Percentiles rank a stretch among this genome's conserved stretches.
These are phyloP conservation scores for Lachancea quebecensis DNA, from an alignment of 805 yeast species.

Conservation along the genomic window DNA sequence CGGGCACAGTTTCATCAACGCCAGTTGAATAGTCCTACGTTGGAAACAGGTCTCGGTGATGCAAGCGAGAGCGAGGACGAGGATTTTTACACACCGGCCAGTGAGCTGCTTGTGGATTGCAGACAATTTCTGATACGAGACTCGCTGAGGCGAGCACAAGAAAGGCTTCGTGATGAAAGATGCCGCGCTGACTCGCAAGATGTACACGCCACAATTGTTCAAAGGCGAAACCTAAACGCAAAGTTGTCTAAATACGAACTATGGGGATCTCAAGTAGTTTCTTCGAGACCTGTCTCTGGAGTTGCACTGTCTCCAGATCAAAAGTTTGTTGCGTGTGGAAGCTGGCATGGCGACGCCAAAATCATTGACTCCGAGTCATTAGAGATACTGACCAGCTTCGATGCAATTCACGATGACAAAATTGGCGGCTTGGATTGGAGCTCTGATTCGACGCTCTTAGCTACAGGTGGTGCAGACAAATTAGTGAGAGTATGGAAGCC, in stretches of 20 bases:
- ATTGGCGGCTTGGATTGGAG: constrained; percentile 68
- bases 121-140: constrained; percentile 45
- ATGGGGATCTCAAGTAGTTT: constrained; percentile 63
- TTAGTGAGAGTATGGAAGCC: constrained; percentile 33
- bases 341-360: constrained; percentile 76
- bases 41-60: constrained; percentile 15
- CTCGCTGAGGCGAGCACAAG: constrained; percentile 43
- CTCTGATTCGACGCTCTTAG: constrained; percentile 28
- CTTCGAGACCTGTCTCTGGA: constrained; percentile 61
- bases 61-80: constrained; percentile 55
- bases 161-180: constrained; percentile 35
- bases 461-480: constrained; percentile 45
- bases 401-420: constrained; percentile 46
- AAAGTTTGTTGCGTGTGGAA: constrained; percentile 50
- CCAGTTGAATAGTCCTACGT: neutral
- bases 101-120: constrained; percentile 42
- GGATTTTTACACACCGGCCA: constrained; percentile 82
- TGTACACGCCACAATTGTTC: constrained; percentile 37
- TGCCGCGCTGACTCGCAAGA: constrained; percentile 29
- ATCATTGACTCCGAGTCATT: constrained; percentile 40
- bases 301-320: constrained; percentile 41
- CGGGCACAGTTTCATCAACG: constrained; percentile 9
- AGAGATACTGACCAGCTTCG: constrained; percentile 16
- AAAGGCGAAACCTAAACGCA: constrained; percentile 39
- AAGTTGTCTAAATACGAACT: constrained; percentile 36